Conservation (phyloP, 2,329 filamentous ascomycete genomes). For the Fusarium nygamai region DNA sequence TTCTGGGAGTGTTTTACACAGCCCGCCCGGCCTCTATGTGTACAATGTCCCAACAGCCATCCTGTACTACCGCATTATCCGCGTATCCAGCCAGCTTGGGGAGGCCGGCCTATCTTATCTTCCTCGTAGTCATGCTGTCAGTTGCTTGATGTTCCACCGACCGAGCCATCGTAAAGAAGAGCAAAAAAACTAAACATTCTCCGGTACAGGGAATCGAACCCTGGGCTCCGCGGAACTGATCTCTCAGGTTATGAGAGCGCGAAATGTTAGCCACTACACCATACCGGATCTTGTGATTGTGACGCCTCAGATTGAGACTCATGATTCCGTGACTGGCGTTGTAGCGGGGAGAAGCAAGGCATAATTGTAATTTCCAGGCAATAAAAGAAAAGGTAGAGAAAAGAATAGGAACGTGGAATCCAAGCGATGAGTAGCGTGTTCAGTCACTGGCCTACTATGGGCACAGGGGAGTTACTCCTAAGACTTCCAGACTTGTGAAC, state of each 20-base stretch:
- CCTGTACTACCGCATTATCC: not conserved
- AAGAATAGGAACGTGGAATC: too few species aligned
- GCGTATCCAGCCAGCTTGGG: not conserved
- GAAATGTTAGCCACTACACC: constrained; percentile 50
- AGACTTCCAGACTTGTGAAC: not conserved
- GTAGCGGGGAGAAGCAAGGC: not conserved
- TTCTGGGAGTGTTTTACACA: not conserved
- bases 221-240: constrained; percentile 40
- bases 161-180: not conserved
- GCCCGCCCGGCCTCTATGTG: too few species aligned
- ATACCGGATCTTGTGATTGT: constrained; percentile 36
- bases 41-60: not conserved
- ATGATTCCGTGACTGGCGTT: not conserved
- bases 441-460: not conserved
- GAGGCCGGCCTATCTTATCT: too few species aligned
- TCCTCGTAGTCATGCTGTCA: not conserved
- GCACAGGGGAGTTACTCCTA: not conserved
- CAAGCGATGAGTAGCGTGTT: not conserved
- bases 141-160: not conserved
- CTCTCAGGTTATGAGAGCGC: constrained; percentile 45
- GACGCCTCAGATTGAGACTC: fast-evolving
- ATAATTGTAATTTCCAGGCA: not conserved
- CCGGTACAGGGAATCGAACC: constrained; percentile 45
- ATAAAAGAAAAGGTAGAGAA: not conserved
- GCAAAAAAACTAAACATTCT: not conserved